phyloP scores from a whole-genome alignment of 2,329 filamentous ascomycete genomes.

The Fusarium siculi region DNA sequence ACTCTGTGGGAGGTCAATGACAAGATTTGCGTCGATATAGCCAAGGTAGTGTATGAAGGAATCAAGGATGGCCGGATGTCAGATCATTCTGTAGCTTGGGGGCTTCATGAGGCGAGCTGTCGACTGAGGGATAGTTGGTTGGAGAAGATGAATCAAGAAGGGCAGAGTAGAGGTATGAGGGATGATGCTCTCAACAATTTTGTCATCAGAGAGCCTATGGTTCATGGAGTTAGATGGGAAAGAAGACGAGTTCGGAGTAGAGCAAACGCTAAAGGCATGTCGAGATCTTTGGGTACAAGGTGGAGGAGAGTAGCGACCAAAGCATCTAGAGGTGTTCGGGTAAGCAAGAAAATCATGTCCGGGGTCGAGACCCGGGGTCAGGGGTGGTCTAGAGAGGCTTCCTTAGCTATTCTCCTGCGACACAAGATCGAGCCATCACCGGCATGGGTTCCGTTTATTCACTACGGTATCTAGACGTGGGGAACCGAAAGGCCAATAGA shows the following conservation, averaged over 20 bases:
- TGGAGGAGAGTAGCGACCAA: neutral
- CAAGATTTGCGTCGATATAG: neutral
- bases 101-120: neutral
- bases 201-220: neutral
- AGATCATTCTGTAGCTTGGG: neutral
- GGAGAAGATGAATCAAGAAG: neutral
- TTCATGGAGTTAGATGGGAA: neutral
- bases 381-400: neutral
- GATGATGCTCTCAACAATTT: too few species aligned
- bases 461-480: neutral
- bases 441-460: neutral
- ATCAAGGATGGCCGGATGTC: neutral
- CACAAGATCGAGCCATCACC: neutral
- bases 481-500: too few species aligned
- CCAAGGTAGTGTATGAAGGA: neutral
- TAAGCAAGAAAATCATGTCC: accelerated
- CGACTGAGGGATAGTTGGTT: neutral
- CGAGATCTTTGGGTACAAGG: neutral
- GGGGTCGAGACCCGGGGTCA: neutral
- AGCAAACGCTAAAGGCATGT: neutral
- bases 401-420: neutral
- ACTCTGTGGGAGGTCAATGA: neutral
- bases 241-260: neutral
- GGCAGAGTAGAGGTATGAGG: accelerated
- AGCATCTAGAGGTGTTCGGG: accelerated